A percentile compares a stretch with the other conserved stretches of the same genome.
Conservation (phyloP, 2,329 filamentous ascomycete genomes). For the Colletotrichum simmondsii region DNA sequence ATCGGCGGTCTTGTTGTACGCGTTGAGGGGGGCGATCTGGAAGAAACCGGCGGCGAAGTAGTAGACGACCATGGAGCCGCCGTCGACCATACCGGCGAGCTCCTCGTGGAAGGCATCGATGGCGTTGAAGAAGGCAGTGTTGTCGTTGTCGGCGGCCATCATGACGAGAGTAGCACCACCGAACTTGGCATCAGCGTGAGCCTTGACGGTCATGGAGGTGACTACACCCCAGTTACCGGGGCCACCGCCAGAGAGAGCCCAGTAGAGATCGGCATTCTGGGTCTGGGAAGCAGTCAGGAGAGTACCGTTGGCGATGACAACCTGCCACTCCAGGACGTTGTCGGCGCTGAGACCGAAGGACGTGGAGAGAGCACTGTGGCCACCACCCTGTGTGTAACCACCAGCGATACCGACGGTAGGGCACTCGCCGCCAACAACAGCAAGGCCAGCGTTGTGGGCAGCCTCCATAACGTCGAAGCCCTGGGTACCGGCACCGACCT, state of each 20-base stretch:
- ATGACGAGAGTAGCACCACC: constrained; percentile 45
- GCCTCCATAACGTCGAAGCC: constrained; percentile 52
- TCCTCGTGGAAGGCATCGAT: constrained; percentile 43
- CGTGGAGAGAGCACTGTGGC: constrained; percentile 64
- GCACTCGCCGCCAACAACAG: constrained; percentile 56
- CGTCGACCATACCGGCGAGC: constrained; percentile 59
- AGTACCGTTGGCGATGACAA: constrained; percentile 58
- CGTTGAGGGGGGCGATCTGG: constrained; percentile 57
- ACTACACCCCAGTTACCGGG: constrained; percentile 55
- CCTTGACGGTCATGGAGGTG: constrained; percentile 48
- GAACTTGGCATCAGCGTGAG: constrained; percentile 45
- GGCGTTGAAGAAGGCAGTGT: constrained; percentile 46
- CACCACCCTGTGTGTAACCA: constrained; percentile 71
- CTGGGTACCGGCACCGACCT: constrained; percentile 63
- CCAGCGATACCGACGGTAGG: constrained; percentile 67
- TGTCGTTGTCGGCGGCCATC: constrained; percentile 40
- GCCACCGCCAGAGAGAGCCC: constrained; percentile 60
- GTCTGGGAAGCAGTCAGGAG: constrained; percentile 54
- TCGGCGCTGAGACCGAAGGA: constrained; percentile 69
- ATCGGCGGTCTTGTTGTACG: constrained; percentile 54
- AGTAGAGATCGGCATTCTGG: constrained; percentile 58
- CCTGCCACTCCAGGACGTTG: constrained; percentile 60
- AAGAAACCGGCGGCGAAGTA: constrained; percentile 59
- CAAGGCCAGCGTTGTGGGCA: constrained; percentile 21
- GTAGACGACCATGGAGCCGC: constrained; percentile 61